phyloP scores from a whole-genome alignment of 768 basidiomycete genomes.

The Tulasnella sp. region DNA sequence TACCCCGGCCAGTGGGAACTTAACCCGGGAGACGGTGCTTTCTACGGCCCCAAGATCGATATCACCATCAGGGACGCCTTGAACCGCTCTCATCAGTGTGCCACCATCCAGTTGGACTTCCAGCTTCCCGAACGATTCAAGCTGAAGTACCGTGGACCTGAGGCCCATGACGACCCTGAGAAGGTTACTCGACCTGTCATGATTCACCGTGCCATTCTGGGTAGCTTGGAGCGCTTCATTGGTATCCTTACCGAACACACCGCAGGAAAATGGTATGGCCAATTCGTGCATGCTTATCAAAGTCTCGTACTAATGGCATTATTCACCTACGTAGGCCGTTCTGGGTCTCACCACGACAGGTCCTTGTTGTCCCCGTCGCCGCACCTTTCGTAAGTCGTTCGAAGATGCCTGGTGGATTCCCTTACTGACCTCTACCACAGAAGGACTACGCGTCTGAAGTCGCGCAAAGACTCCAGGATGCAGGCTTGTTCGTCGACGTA shows the following conservation, averaged over 20 bases:
- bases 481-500: constrained; percentile 84
- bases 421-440: constrained; percentile 41
- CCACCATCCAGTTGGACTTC: constrained; percentile 98
- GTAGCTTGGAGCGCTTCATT: constrained; percentile 91
- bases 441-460: constrained; percentile 88
- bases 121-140: constrained; percentile 96
- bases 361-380: constrained; percentile 90
- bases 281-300: not conserved
- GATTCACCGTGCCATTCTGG: constrained; percentile 95
- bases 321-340: constrained; percentile 75
- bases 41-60: constrained; percentile 99
- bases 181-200: constrained; percentile 82
- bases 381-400: constrained; percentile 67
- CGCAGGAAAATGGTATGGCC: constrained; percentile 87
- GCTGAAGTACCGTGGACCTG: constrained; percentile 80
- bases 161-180: constrained; percentile 57
- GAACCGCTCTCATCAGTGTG: constrained; percentile 92
- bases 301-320: not conserved
- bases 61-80: constrained; percentile 94
- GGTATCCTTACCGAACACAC: constrained; percentile 97
- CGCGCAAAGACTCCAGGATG: constrained; percentile 57
- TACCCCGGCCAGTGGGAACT: constrained; percentile 88
- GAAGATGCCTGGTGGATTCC: constrained; percentile 26
- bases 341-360: constrained; percentile 97
- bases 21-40: constrained; percentile 96